Evolutionary conservation across 2,329 filamentous ascomycete genomes (phyloP).

Genomic region (Hypoxylon sp.): DNA sequence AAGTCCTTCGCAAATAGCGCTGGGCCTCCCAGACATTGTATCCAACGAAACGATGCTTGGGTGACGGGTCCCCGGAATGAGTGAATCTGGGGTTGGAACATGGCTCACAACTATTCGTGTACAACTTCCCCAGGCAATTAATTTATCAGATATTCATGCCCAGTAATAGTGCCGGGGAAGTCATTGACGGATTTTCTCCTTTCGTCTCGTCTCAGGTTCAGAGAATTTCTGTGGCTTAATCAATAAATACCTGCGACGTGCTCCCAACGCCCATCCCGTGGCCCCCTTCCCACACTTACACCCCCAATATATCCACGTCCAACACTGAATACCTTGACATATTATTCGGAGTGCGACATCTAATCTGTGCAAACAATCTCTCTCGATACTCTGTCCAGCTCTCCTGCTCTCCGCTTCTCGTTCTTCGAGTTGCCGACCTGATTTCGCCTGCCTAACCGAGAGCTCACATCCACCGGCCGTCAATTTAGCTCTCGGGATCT

Average conservation of each 20-base stretch:
- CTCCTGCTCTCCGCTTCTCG: slow-evolving; percentile 24
- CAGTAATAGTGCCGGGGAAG: slow-evolving; percentile 33
- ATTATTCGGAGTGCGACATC: slow-evolving; percentile 35
- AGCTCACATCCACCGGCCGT: slow-evolving; percentile 37
- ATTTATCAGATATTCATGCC: slow-evolving; percentile 37
- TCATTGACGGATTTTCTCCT: slow-evolving; percentile 33
- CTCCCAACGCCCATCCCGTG: slow-evolving; percentile 13
- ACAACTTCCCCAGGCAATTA: slow-evolving; percentile 41
- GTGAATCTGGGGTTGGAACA: slow-evolving; percentile 42
- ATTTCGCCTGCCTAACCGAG: slow-evolving; percentile 46
- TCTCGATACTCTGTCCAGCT: slow-evolving; percentile 15
- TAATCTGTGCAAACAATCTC: slow-evolving; percentile 25
- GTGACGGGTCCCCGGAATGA: slow-evolving; percentile 43
- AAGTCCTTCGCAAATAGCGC: slow-evolving; percentile 26
- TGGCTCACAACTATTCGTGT: slow-evolving; percentile 34
- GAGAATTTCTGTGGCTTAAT: slow-evolving; percentile 28
- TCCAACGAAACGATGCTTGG: slow-evolving; percentile 31
- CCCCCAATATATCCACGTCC: slow-evolving; percentile 41
- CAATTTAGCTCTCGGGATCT: slow-evolving; percentile 45
- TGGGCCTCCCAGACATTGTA: slow-evolving; percentile 32
- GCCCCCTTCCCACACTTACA: slow-evolving; percentile 25
- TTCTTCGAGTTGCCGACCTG: slow-evolving; percentile 33
- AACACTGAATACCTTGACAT: slow-evolving; percentile 28
- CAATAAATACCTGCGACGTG: slow-evolving; percentile 38
- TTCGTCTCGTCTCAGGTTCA: slow-evolving; percentile 39